These are phyloP conservation scores for Sechiopsis laciniata DNA, from an alignment of 306 rosid species.

Conservation along the genomic window DNA sequence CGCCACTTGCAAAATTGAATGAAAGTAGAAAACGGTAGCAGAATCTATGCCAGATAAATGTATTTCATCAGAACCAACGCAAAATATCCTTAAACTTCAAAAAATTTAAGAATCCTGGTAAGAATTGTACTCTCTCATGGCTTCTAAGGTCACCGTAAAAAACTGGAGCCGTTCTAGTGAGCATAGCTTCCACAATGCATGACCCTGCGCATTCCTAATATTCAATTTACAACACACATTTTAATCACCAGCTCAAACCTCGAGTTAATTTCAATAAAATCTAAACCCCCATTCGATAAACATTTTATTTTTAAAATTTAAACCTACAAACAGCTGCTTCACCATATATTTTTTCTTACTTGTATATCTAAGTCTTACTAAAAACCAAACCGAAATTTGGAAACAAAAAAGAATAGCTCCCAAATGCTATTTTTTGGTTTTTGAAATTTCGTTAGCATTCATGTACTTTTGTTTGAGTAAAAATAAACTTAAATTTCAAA, in stretches of 20 bases:
- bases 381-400: too few relatives aligned
- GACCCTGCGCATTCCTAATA: constrained; percentile 63
- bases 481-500: too few relatives aligned
- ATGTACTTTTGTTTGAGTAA: too few relatives aligned
- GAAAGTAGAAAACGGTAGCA: constrained; percentile 67
- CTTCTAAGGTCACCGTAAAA: constrained; percentile 88
- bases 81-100: constrained; percentile 11
- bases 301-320: too few relatives aligned
- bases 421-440: too few relatives aligned
- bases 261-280: neutral
- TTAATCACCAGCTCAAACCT: constrained; percentile 14
- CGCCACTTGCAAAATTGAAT: constrained; percentile 55
- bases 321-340: too few relatives aligned
- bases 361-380: too few relatives aligned
- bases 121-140: constrained; percentile 65
- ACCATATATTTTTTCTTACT: too few relatives aligned
- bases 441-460: too few relatives aligned
- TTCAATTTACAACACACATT: constrained; percentile 10
- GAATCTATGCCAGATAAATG: constrained; percentile 44
- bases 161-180: constrained; percentile 59
- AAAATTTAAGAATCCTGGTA: neutral
- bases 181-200: constrained; percentile 79
- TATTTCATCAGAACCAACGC: constrained; percentile 4
- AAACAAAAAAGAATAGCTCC: too few relatives aligned
- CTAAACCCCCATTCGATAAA: too few relatives aligned